Conservation (phyloP, 2,329 filamentous ascomycete genomes). For the Fusarium setosum region DNA sequence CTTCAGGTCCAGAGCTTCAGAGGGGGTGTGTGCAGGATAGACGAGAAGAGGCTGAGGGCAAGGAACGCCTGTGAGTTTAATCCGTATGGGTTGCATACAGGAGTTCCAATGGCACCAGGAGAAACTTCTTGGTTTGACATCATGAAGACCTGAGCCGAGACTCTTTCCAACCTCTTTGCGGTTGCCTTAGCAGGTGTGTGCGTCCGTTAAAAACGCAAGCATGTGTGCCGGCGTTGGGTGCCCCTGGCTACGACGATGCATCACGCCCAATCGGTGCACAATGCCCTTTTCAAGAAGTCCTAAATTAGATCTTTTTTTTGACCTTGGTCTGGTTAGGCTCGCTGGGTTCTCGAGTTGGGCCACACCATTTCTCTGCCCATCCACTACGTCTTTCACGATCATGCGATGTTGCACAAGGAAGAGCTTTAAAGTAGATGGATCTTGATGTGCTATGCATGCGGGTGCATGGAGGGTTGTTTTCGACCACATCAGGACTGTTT, state of each 20-base stretch:
- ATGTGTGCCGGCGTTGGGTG: constrained; percentile 3
- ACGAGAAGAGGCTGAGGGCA: neutral
- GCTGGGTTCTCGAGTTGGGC: neutral
- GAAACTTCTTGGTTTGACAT: neutral
- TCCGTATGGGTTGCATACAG: constrained; percentile 27
- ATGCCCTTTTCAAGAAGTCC: too few relatives aligned
- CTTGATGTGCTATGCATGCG: neutral
- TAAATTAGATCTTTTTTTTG: neutral
- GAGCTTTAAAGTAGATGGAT: neutral
- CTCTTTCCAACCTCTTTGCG: neutral
- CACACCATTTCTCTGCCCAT: neutral
- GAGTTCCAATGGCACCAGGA: constrained; percentile 12
- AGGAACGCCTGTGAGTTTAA: constrained; percentile 13
- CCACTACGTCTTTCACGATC: constrained; percentile 4
- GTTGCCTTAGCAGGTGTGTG: neutral
- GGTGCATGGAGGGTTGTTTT: neutral
- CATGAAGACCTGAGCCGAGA: too few relatives aligned
- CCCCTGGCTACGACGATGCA: constrained; percentile 13
- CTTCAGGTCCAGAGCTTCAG: neutral
- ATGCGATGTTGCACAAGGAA: neutral
- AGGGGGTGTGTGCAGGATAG: neutral
- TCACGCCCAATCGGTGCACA: constrained; percentile 7
- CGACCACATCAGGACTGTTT: neutral
- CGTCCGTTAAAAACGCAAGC: too few relatives aligned
- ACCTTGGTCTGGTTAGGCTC: neutral